Conservation (phyloP, 2,329 filamentous ascomycete species). For the Mycosphaerella sp. region DNA sequence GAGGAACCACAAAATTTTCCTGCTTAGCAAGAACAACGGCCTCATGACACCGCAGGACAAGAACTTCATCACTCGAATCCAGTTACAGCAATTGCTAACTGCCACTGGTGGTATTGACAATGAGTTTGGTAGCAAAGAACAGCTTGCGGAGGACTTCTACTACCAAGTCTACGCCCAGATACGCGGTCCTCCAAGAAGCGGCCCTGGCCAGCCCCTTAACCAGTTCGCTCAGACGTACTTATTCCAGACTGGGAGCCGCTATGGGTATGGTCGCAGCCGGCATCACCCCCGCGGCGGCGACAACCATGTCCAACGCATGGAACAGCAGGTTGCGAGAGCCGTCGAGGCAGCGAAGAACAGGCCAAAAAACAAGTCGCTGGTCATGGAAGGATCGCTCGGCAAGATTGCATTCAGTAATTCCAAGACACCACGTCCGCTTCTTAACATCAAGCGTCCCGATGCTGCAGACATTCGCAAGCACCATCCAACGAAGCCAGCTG, state of each 20-base stretch:
- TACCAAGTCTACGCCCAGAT: slow-evolving; percentile 98
- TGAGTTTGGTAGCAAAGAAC: slow-evolving; percentile 64
- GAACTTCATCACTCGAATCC: slow-evolving; percentile 97
- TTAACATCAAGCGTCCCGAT: slow-evolving; percentile 90
- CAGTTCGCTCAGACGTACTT: slow-evolving; percentile 98
- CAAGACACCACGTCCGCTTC: slow-evolving; percentile 88
- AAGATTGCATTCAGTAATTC: slow-evolving; percentile 99
- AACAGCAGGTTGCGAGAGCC: slow-evolving; percentile 94
- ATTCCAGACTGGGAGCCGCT: slow-evolving; percentile 84
- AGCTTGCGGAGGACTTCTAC: slow-evolving; percentile 90
- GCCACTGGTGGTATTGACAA: slow-evolving; percentile 84
- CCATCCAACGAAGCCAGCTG: slow-evolving; percentile 49
- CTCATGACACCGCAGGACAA: slow-evolving; percentile 99
- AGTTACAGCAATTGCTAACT: slow-evolving; percentile 90
- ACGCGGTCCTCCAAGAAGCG: slow-evolving; percentile 74
- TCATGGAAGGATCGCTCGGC: slow-evolving; percentile 90
- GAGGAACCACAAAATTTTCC: slow-evolving; percentile 95
- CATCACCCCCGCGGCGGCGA: slow-evolving; percentile 78
- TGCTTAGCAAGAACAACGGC: slow-evolving; percentile 88
- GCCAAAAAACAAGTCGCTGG: slow-evolving; percentile 94
- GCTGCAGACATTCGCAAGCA: slow-evolving; percentile 53
- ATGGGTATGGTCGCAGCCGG: slow-evolving; percentile 58
- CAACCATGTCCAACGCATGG: slow-evolving; percentile 98
- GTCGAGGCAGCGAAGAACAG: slow-evolving; percentile 96
- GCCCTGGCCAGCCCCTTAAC: slow-evolving; percentile 85